Base-by-base conservation (phyloP, 139 green algal genomes). In the Gonium pectorale region DNA sequence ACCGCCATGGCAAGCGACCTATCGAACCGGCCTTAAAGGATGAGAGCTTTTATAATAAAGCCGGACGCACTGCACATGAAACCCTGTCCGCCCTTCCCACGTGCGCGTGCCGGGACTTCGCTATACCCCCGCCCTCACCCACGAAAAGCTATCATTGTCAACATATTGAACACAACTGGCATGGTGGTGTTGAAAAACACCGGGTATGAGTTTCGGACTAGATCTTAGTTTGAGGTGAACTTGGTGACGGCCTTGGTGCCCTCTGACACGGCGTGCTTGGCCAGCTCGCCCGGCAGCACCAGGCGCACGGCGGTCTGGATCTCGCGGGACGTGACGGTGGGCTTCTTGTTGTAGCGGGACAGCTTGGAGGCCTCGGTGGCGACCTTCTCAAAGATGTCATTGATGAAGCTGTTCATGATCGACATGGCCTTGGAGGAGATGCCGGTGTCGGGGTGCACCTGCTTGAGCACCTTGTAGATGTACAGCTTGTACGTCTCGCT, bases 401-500 rank as follows among this genome's bases (percentile, higher is more conserved):
- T n/a, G n/a, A n/a, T n/a, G n/a, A n/a, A n/a, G n/a, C n/a, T n/a
- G n/a, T n/a, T 54, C 73, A 99, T 96, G 94, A 99, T 99, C 67
- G 88, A 95, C 94, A 99, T 99, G 70, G 96, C 96, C 95, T 98
- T 98, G 91, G 89, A 95, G 90, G 88, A 95, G 89, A 99, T 98
- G 83, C 96, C 96, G 68, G 96, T 98, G 91, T 99, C 96, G 63
- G 96, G 96, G 93, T 99, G 96, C 87, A 99, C 95, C 86, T 90
- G 81, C 74, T 90, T 97, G 38, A 95, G 89, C 71, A 98, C 96
- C 93, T 98, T 98, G 95, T 99, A 98, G 93, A 99, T 98, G 94
- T 99, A 99, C 70, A 98, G 98, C 94, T 99, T 99, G 96, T 98
- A 99, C 77, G 94, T 97, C 92, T 98, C 95, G n/a, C n/a, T n/a